A percentile compares a stretch with the other conserved stretches of the same genome.
phyloP scores from a whole-genome alignment of 2,329 filamentous ascomycete species.

The Biscogniauxia mediterranea region DNA sequence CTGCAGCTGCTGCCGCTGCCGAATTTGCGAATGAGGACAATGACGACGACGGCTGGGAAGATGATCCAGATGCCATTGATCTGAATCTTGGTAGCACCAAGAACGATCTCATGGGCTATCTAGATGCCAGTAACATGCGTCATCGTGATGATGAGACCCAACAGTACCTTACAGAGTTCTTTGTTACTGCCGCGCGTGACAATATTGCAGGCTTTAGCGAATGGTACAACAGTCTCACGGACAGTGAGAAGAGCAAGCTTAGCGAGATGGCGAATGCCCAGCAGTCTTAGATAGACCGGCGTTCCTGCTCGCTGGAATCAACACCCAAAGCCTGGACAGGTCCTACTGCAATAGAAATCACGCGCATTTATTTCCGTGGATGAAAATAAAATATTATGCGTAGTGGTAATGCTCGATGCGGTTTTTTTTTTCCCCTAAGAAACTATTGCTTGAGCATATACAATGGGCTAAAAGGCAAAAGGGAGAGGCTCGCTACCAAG shows the following conservation, averaged over 20 bases:
- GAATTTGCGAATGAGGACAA: slow-evolving; percentile 60
- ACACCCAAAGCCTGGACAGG: not conserved
- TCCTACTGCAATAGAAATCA: not conserved
- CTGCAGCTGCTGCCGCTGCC: slow-evolving; percentile 59
- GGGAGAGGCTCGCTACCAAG: too few species aligned
- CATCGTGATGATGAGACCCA: slow-evolving; percentile 89
- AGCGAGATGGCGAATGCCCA: slow-evolving; percentile 46
- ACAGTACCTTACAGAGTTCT: slow-evolving; percentile 79
- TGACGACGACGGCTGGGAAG: slow-evolving; percentile 86
- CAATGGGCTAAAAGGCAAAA: not conserved
- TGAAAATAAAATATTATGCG: not conserved
- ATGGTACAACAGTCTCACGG: slow-evolving; percentile 55
- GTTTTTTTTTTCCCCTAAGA: not conserved
- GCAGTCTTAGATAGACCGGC: slow-evolving; percentile 13
- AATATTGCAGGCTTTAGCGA: slow-evolving; percentile 55
- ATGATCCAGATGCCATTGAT: slow-evolving; percentile 74
- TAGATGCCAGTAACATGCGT: slow-evolving; percentile 58
- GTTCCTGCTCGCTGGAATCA: not conserved
- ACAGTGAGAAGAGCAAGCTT: slow-evolving; percentile 56
- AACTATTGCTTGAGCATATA: not conserved
- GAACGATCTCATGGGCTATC: slow-evolving; percentile 77
- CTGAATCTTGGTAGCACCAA: slow-evolving; percentile 68
- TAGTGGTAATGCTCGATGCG: not conserved
- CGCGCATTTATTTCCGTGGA: not conserved
- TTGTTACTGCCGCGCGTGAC: slow-evolving; percentile 58